Conservation (phyloP, 2,329 filamentous ascomycete species). For the Exophiala spinifera region DNA sequence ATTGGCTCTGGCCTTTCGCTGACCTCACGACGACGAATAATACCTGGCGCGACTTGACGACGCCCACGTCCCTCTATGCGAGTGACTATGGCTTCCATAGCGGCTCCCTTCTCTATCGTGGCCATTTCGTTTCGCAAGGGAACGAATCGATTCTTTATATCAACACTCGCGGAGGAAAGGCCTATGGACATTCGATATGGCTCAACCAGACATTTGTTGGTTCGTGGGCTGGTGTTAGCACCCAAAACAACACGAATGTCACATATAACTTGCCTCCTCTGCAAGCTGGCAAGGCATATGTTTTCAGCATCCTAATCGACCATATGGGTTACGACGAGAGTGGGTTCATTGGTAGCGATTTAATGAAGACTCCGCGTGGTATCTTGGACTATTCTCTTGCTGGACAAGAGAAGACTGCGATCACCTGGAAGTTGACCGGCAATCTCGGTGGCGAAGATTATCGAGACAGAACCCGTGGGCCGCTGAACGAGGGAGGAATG, state of each 20-base stretch:
- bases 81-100: slow-evolving; percentile 73
- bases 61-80: slow-evolving; percentile 64
- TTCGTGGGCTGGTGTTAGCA: slow-evolving; percentile 59
- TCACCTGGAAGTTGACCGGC: slow-evolving; percentile 58
- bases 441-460: slow-evolving; percentile 58
- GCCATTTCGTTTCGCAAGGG: slow-evolving; percentile 62
- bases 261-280: slow-evolving; percentile 57
- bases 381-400: slow-evolving; percentile 48
- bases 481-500: slow-evolving; percentile 57
- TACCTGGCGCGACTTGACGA: slow-evolving; percentile 50
- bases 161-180: slow-evolving; percentile 63
- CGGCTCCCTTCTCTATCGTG: slow-evolving; percentile 67
- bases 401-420: slow-evolving; percentile 35
- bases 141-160: slow-evolving; percentile 53
- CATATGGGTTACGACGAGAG: slow-evolving; percentile 70
- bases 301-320: slow-evolving; percentile 69
- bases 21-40: slow-evolving; percentile 60
- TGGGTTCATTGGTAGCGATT: slow-evolving; percentile 57
- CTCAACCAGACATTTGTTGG: slow-evolving; percentile 62
- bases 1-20: slow-evolving; percentile 63
- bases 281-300: slow-evolving; percentile 50
- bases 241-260: slow-evolving; percentile 49
- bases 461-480: slow-evolving; percentile 50
- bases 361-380: slow-evolving; percentile 61
- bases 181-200: slow-evolving; percentile 66